A percentile compares a stretch with the other conserved stretches of the same genome.
Evolutionary conservation across 768 basidiomycete species (phyloP).

Genomic region (Mycena floridula): DNA sequence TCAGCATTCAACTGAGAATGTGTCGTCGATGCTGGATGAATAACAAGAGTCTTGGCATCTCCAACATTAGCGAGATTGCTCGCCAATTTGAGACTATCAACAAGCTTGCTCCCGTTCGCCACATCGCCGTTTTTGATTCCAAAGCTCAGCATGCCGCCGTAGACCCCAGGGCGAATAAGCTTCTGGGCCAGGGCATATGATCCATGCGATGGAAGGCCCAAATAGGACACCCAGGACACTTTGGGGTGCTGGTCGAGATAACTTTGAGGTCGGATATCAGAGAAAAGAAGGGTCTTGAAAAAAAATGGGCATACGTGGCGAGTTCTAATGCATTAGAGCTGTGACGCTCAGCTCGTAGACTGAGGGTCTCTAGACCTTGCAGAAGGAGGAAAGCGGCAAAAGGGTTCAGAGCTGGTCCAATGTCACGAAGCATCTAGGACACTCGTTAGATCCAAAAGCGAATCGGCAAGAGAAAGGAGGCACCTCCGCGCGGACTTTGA

Average conservation of each 20-base stretch:
- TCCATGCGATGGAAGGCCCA: slow-evolving; percentile 58
- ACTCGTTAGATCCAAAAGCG: not conserved
- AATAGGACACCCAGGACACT: slow-evolving; percentile 75
- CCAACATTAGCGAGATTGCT: slow-evolving; percentile 69
- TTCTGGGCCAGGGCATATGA: slow-evolving; percentile 54
- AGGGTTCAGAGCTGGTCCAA: slow-evolving; percentile 63
- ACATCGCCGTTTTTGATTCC: slow-evolving; percentile 56
- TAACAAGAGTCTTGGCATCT: slow-evolving; percentile 76
- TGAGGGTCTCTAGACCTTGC: slow-evolving; percentile 77
- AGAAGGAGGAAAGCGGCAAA: slow-evolving; percentile 71
- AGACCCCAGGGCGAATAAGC: slow-evolving; percentile 47
- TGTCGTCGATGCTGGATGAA: slow-evolving; percentile 74
- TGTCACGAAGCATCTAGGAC: slow-evolving; percentile 51
- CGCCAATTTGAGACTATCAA: slow-evolving; percentile 66
- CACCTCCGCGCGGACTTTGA: slow-evolving; percentile 55
- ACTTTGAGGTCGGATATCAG: slow-evolving; percentile 15
- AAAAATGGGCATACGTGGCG: slow-evolving; percentile 35
- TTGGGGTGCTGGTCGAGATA: slow-evolving; percentile 61
- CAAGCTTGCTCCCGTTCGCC: slow-evolving; percentile 46
- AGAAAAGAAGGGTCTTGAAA: not conserved
- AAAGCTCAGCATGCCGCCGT: slow-evolving; percentile 74
- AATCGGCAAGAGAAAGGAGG: not conserved
- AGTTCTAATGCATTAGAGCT: slow-evolving; percentile 64
- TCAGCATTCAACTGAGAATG: slow-evolving; percentile 60
- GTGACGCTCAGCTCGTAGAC: slow-evolving; percentile 66